Conservation (phyloP, 345 rosid species). For the Cardamine occulta region DNA sequence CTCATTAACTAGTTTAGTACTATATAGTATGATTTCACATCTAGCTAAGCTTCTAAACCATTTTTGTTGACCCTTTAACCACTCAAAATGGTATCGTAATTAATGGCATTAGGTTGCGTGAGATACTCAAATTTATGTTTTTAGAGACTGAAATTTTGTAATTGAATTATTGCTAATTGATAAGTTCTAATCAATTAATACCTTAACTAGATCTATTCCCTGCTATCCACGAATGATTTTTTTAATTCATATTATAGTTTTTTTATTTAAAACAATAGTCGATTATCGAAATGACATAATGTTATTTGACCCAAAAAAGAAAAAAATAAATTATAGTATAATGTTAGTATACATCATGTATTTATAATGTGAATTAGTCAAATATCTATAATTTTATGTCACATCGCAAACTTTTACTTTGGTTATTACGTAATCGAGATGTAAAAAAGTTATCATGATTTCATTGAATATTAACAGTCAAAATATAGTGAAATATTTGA, state of each 20-base stretch:
- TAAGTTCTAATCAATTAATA: background rate
- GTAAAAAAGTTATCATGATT: background rate
- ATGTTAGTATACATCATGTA: too few species aligned
- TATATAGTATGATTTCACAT: conserved; percentile 15
- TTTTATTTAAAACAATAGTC: too few species aligned
- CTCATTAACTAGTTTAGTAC: conserved; percentile 12
- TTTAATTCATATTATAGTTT: too few species aligned
- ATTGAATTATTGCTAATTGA: background rate
- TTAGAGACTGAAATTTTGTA: background rate
- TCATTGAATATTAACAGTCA: too few species aligned
- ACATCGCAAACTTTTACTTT: too few species aligned
- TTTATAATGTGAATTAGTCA: too few species aligned
- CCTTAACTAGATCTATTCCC: background rate
- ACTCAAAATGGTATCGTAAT: background rate
- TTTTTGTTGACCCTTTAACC: conserved; percentile 12
- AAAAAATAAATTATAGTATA: too few species aligned
- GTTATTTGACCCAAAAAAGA: too few species aligned
- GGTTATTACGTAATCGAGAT: too few species aligned
- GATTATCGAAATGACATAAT: too few species aligned
- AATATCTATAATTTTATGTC: too few species aligned
- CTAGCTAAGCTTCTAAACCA: background rate
- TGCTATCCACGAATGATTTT: too few species aligned
- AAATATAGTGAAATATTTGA: background rate
- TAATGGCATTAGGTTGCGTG: conserved; percentile 1
- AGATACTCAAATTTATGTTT: background rate